Conservation (phyloP, 2,329 filamentous ascomycete species). For the Hypoxylon sp. region DNA sequence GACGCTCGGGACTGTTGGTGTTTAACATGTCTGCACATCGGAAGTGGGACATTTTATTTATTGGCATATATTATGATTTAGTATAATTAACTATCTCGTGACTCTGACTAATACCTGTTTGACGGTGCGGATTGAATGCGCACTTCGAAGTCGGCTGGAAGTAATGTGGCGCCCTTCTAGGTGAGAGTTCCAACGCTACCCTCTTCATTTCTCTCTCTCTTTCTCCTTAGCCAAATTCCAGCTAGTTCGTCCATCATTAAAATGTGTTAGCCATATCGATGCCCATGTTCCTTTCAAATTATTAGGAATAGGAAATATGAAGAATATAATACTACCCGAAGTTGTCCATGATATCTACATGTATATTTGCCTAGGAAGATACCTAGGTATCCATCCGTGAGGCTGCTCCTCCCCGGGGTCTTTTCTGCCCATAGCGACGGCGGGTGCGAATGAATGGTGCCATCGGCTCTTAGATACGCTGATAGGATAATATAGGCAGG, state of each 20-base stretch:
- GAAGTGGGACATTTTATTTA: background rate
- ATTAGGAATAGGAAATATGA: too few species aligned
- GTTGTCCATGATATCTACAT: background rate
- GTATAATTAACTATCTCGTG: background rate
- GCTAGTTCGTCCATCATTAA: background rate
- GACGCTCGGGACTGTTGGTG: background rate
- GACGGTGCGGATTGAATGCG: background rate
- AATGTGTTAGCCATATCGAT: background rate
- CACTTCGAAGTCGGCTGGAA: background rate
- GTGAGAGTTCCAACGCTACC: background rate
- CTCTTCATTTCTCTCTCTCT: background rate
- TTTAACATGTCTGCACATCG: background rate
- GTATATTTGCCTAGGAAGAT: background rate
- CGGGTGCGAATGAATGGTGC: background rate
- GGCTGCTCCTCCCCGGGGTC: too few species aligned
- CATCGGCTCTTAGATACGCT: background rate
- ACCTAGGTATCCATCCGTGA: too few species aligned
- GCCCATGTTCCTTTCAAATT: background rate
- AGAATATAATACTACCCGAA: too few species aligned
- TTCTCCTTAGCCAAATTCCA: background rate
- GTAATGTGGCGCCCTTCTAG: background rate
- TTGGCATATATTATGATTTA: background rate
- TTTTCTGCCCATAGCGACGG: background rate
- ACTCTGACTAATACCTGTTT: background rate
- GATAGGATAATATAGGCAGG: slow-evolving; percentile 13